A percentile compares a stretch with the other conserved stretches of the same genome.
These are phyloP conservation scores for Penicillium pancosmium DNA, from an alignment of 495 filamentous ascomycete species.

Conservation along the genomic window DNA sequence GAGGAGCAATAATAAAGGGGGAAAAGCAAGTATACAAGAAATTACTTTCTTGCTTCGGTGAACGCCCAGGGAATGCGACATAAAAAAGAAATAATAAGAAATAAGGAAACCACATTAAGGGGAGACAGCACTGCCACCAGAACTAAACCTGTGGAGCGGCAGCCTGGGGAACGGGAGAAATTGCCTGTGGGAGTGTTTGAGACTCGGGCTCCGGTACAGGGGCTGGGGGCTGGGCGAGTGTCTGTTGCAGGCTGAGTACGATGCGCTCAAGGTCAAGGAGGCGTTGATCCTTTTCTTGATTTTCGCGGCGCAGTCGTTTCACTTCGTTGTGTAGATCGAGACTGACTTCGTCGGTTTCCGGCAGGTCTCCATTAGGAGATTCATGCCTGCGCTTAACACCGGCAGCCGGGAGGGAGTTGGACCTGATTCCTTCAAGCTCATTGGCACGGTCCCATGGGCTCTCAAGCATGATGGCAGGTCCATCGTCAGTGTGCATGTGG, in stretches of 20 bases:
- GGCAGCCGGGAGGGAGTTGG: slow-evolving; percentile 27
- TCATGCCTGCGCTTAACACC: slow-evolving; percentile 50
- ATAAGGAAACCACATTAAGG: not conserved
- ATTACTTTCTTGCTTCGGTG: slow-evolving; percentile 7
- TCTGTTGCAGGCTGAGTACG: slow-evolving; percentile 47
- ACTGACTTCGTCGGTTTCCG: slow-evolving; percentile 44
- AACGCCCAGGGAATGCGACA: slow-evolving; percentile 28
- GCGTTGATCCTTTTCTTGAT: slow-evolving; percentile 53
- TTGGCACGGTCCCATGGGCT: slow-evolving; percentile 31
- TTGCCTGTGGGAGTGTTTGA: slow-evolving; percentile 18
- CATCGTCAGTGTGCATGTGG: slow-evolving; percentile 60
- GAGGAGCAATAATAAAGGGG: not conserved
- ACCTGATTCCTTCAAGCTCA: slow-evolving; percentile 31
- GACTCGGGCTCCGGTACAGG: slow-evolving; percentile 20
- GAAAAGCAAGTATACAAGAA: slow-evolving; percentile 12
- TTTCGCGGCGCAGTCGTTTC: slow-evolving; percentile 58
- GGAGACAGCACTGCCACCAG: not conserved
- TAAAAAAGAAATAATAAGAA: not conserved
- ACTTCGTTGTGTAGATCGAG: slow-evolving; percentile 58
- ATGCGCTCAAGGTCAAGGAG: slow-evolving; percentile 49
- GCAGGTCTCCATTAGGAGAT: slow-evolving; percentile 38
- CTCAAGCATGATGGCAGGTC: slow-evolving; percentile 34
- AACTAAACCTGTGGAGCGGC: slow-evolving; percentile 23
- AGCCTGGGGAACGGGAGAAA: slow-evolving; percentile 23
- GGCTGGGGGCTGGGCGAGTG: slow-evolving; percentile 36